A percentile compares a stretch with the other conserved stretches of the same genome.
phyloP scores from a whole-genome alignment of 2,329 filamentous ascomycete genomes.

The Scytalidium sp. region DNA sequence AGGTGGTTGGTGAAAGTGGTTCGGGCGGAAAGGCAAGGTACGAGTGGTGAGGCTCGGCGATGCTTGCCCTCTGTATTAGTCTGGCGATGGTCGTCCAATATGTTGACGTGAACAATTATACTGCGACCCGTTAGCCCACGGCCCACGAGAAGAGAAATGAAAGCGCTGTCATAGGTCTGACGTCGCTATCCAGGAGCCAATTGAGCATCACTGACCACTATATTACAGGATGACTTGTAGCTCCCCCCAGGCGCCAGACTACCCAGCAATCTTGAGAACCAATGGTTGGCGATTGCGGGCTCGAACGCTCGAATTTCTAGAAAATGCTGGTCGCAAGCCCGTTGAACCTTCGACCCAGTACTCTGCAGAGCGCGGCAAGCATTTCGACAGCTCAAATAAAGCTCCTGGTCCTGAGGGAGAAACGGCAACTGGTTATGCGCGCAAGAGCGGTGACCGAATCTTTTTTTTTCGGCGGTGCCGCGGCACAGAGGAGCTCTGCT shows the following conservation, averaged over 20 bases:
- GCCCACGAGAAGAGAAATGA: constrained; percentile 6
- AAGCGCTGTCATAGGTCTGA: constrained; percentile 8
- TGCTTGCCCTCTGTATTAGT: background rate
- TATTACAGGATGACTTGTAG: constrained; percentile 23
- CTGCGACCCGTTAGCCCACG: constrained; percentile 22
- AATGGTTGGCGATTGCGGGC: constrained; percentile 17
- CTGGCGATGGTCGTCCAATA: background rate
- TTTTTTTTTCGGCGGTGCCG: too few relatives aligned
- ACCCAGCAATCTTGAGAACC: constrained; percentile 16
- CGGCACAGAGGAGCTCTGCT: too few relatives aligned
- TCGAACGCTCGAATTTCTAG: constrained; percentile 19
- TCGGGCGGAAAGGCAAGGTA: background rate
- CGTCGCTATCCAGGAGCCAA: constrained; percentile 13
- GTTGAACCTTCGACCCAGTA: constrained; percentile 25
- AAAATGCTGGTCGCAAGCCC: constrained; percentile 20
- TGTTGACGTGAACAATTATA: constrained; percentile 9
- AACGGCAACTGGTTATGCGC: constrained; percentile 10
- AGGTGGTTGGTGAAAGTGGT: background rate
- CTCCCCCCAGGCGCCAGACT: constrained; percentile 15
- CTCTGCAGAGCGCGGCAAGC: constrained; percentile 25
- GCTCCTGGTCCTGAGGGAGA: constrained; percentile 22
- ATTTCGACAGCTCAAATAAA: constrained; percentile 25
- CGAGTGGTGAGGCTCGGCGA: background rate
- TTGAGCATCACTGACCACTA: constrained; percentile 28
- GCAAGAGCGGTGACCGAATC: constrained; percentile 15